Percentiles rank a stretch among this genome's conserved stretches.
phyloP scores from a whole-genome alignment of 805 yeast genomes.

The Clavispora asparagi region DNA sequence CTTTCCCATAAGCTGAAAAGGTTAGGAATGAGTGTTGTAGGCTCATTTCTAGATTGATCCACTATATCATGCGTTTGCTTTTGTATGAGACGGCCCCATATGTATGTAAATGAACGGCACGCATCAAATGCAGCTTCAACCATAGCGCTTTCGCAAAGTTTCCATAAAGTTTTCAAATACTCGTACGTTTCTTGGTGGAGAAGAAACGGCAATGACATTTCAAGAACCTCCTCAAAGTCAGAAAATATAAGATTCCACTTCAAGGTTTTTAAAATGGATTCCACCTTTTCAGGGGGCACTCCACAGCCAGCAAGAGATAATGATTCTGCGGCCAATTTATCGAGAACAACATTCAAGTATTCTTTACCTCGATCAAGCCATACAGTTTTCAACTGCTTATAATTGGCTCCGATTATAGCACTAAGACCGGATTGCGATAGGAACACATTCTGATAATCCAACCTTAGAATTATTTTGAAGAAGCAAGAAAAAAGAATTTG shows the following conservation, averaged over 20 bases:
- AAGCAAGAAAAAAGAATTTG: not conserved
- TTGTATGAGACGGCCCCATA: slow-evolving; percentile 21
- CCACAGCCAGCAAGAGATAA: slow-evolving; percentile 9
- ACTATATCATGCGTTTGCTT: not conserved
- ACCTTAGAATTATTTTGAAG: not conserved
- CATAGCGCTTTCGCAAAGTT: slow-evolving; percentile 15
- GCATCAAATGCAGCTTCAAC: slow-evolving; percentile 19
- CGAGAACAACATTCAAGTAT: slow-evolving; percentile 9
- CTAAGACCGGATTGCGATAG: not conserved
- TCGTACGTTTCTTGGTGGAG: slow-evolving; percentile 3
- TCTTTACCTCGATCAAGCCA: slow-evolving; percentile 13
- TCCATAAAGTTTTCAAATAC: slow-evolving; percentile 2
- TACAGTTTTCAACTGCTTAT: slow-evolving; percentile 8
- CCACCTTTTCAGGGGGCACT: slow-evolving; percentile 11
- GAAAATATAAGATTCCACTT: slow-evolving; percentile 28
- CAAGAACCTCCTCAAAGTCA: slow-evolving; percentile 19
- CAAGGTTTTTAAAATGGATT: slow-evolving; percentile 16
- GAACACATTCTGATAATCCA: not conserved
- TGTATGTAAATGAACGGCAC: slow-evolving; percentile 13
- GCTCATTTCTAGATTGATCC: not conserved
- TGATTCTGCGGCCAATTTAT: slow-evolving; percentile 7
- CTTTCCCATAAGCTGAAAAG: slow-evolving; percentile 13
- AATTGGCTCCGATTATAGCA: slow-evolving; percentile 6
- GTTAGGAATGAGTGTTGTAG: slow-evolving; percentile 4
- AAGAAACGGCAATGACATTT: slow-evolving; percentile 17